These are phyloP conservation scores for Trifolium repens DNA, from an alignment of 306 rosid genomes.

Conservation along the genomic window DNA sequence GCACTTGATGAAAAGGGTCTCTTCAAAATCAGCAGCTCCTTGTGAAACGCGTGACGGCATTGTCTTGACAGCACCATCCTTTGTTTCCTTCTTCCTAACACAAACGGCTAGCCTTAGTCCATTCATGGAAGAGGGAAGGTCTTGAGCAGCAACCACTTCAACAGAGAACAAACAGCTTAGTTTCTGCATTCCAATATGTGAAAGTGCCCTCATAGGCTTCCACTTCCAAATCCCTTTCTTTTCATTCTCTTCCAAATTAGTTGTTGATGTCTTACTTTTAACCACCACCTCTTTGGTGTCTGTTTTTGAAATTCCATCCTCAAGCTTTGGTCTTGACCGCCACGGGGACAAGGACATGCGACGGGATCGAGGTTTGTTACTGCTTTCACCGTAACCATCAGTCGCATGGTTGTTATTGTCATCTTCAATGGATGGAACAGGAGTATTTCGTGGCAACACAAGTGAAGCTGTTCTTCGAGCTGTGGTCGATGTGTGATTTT, in stretches of 20 bases:
- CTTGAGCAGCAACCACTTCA: conserved; percentile 82
- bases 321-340: conserved; percentile 72
- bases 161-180: conserved; percentile 83
- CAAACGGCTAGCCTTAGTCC: conserved; percentile 83
- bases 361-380: conserved; percentile 52
- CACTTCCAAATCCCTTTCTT: conserved; percentile 94
- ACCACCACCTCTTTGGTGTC: conserved; percentile 49
- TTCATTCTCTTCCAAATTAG: conserved; percentile 43
- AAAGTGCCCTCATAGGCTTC: conserved; percentile 90
- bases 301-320: conserved; percentile 41
- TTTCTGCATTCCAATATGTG: conserved; percentile 88
- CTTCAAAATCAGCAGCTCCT: conserved; percentile 96
- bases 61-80: conserved; percentile 89
- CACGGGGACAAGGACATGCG: conserved; percentile 94
- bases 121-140: conserved; percentile 92
- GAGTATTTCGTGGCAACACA: conserved; percentile 75
- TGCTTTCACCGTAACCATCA: conserved; percentile 40
- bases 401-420: conserved; percentile 44
- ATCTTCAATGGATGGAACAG: conserved; percentile 59
- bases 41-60: conserved; percentile 93
- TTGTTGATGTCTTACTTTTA: conserved; percentile 40
- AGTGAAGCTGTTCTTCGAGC: conserved; percentile 89
- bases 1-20: conserved; percentile 84
- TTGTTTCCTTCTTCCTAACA: conserved; percentile 92
- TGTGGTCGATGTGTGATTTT: conserved; percentile 58